phyloP scores from a whole-genome alignment of 495 filamentous ascomycete genomes.

The Aspergillus egyptiacus region DNA sequence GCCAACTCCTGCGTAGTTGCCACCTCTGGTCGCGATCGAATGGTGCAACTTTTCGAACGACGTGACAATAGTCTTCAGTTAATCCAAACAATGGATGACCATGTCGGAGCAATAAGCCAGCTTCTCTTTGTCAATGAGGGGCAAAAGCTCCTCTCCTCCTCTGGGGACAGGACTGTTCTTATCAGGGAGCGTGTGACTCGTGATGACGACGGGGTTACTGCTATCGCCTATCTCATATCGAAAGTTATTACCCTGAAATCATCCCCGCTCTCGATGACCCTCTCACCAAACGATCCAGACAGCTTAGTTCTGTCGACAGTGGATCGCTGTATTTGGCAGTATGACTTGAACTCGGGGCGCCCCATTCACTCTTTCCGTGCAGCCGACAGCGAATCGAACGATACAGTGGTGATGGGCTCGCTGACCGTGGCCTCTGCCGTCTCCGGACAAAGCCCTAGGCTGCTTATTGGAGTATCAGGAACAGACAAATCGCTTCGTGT shows the following conservation, averaged over 20 bases:
- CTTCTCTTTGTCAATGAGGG: constrained; percentile 58
- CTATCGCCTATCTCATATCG: constrained; percentile 67
- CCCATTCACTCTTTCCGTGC: constrained; percentile 70
- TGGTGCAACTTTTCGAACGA: constrained; percentile 76
- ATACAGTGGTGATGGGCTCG: constrained; percentile 76
- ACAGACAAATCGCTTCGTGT: constrained; percentile 91
- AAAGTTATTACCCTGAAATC: constrained; percentile 75
- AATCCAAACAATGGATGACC: constrained; percentile 72
- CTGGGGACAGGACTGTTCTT: constrained; percentile 78
- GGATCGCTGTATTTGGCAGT: constrained; percentile 74
- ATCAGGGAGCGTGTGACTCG: constrained; percentile 67
- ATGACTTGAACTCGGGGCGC: constrained; percentile 67
- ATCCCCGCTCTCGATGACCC: constrained; percentile 76
- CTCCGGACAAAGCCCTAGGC: constrained; percentile 36
- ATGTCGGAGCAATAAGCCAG: constrained; percentile 62
- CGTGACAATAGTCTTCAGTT: constrained; percentile 48
- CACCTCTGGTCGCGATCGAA: constrained; percentile 80
- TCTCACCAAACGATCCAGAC: constrained; percentile 53
- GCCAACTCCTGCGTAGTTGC: constrained; percentile 53
- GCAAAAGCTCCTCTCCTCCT: constrained; percentile 73
- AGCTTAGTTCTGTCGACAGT: constrained; percentile 69
- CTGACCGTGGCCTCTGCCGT: constrained; percentile 50
- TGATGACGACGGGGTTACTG: constrained; percentile 56
- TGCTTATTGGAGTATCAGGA: constrained; percentile 78
- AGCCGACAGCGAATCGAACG: constrained; percentile 66